Conservation (phyloP, 2,329 filamentous ascomycete genomes). For the Zymoseptoria brevis region DNA sequence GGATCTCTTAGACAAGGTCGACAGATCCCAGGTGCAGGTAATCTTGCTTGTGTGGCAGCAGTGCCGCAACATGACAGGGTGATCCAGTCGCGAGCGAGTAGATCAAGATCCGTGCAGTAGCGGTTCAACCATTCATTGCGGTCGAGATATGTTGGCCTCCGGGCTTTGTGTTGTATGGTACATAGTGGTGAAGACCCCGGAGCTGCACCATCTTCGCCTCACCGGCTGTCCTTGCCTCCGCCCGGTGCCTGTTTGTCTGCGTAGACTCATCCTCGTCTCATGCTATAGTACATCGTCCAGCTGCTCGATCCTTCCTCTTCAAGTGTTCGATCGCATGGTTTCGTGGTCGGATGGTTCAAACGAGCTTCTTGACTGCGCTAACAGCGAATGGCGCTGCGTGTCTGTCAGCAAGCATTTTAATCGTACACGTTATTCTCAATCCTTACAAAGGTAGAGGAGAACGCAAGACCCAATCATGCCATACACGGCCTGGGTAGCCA, state of each 20-base stretch:
- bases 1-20: not conserved
- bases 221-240: not conserved
- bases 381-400: conserved; percentile 47
- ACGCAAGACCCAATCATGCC: conserved; percentile 57
- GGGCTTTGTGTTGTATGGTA: not conserved
- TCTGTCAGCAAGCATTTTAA: conserved; percentile 1
- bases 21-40: not conserved
- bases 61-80: too few species aligned
- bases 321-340: not conserved
- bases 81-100: not conserved
- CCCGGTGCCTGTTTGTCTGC: not conserved
- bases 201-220: not conserved
- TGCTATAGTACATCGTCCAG: not conserved
- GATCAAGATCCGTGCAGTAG: not conserved
- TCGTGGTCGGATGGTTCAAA: conserved; percentile 17
- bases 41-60: too few species aligned
- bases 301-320: not conserved
- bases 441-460: conserved; percentile 69
- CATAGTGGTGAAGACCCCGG: not conserved
- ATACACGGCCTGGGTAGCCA: conserved; percentile 61
- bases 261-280: not conserved
- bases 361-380: conserved; percentile 46
- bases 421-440: too few species aligned
- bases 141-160: not conserved
- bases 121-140: not conserved